A percentile compares a stretch with the other conserved stretches of the same genome.
Evolutionary conservation across 2,329 filamentous ascomycete species (phyloP).

Genomic region (Colletotrichum sansevieriae): DNA sequence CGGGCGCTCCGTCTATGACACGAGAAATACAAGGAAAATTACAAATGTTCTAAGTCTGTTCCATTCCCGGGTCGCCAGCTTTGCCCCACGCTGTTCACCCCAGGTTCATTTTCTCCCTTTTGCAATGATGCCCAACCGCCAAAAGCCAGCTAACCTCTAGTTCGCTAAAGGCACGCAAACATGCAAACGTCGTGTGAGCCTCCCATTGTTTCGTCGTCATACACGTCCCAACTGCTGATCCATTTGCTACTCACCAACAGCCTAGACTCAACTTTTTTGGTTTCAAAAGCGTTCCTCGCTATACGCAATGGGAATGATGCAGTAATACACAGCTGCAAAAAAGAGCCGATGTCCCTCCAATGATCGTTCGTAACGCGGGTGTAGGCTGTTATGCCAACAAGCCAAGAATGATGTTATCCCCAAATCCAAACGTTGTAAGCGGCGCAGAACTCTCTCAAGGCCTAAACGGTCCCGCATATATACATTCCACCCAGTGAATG

Average conservation of each 20-base stretch:
- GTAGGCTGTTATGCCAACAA: slow-evolving; percentile 9
- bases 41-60: slow-evolving; percentile 41
- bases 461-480: slow-evolving; percentile 31
- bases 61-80: slow-evolving; percentile 24
- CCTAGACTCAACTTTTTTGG: slow-evolving; percentile 29
- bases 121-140: slow-evolving; percentile 40
- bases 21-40: slow-evolving; percentile 37
- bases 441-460: slow-evolving; percentile 22
- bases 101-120: slow-evolving; percentile 35
- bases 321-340: slow-evolving; percentile 41
- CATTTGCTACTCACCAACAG: slow-evolving; percentile 25
- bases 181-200: slow-evolving; percentile 42
- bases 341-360: slow-evolving; percentile 24
- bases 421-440: slow-evolving; percentile 34
- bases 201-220: slow-evolving; percentile 41
- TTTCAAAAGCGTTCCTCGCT: slow-evolving; percentile 35
- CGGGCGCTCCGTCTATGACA: slow-evolving; percentile 37
- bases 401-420: slow-evolving; percentile 28
- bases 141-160: slow-evolving; percentile 35
- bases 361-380: slow-evolving; percentile 17
- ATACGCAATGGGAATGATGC: slow-evolving; percentile 27
- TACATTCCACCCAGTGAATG: slow-evolving; percentile 36
- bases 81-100: slow-evolving; percentile 15
- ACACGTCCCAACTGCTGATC: slow-evolving; percentile 39
- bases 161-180: slow-evolving; percentile 42